phyloP scores from a whole-genome alignment of 805 yeast genomes.

The Myxozyma udenii region DNA sequence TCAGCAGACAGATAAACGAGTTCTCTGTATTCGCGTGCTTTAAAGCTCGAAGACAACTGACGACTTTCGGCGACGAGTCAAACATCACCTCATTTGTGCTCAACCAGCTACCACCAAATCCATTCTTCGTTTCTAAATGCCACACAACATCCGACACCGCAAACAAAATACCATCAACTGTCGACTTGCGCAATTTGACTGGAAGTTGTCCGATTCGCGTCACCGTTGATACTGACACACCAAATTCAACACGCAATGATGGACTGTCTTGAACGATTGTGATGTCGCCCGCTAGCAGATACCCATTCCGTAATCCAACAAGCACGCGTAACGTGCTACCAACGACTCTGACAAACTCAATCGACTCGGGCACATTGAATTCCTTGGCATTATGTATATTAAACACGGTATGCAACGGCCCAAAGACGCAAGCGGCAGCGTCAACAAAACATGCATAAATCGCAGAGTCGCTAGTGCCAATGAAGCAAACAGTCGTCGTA shows the following conservation, averaged over 20 bases:
- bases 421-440: too few species aligned
- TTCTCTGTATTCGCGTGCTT: too few species aligned
- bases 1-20: neutral
- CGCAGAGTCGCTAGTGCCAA: too few species aligned
- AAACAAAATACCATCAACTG: conserved; percentile 5
- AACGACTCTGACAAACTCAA: too few species aligned
- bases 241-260: neutral
- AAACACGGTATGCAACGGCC: too few species aligned
- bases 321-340: conserved; percentile 1
- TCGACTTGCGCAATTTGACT: conserved; percentile 7
- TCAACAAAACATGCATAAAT: too few species aligned
- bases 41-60: neutral
- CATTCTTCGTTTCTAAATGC: neutral
- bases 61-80: conserved; percentile 1
- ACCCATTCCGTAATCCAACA: conserved; percentile 20
- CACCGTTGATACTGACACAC: neutral
- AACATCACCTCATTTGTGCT: conserved; percentile 11
- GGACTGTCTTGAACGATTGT: neutral
- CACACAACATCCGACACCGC: conserved; percentile 17
- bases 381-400: too few species aligned
- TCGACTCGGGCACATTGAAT: too few species aligned
- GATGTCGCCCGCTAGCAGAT: neutral
- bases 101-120: conserved; percentile 4
- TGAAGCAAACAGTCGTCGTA: too few species aligned
- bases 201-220: conserved; percentile 17